Percentiles rank a stretch among this genome's conserved stretches.
Conservation (phyloP, 2,329 filamentous ascomycete genomes). For the Trichoderma endophyticum region DNA sequence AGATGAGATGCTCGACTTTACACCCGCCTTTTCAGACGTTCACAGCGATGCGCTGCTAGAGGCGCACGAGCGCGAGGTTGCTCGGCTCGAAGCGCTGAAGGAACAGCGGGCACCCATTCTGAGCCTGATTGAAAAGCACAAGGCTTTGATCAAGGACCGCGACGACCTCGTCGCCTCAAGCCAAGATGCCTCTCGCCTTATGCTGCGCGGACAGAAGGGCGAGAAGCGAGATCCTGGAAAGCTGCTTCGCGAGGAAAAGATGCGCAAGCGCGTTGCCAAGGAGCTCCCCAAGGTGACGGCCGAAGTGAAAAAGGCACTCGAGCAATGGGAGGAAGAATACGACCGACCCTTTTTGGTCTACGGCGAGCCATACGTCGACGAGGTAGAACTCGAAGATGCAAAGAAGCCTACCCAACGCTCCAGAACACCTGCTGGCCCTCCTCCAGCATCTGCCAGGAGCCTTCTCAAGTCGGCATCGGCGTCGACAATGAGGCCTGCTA, state of each 20-base stretch:
- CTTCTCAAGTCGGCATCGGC: slow-evolving; percentile 3
- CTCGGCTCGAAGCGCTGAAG: slow-evolving; percentile 72
- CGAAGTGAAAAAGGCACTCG: slow-evolving; percentile 78
- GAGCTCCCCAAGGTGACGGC: slow-evolving; percentile 87
- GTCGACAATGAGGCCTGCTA: background rate
- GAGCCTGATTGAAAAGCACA: slow-evolving; percentile 78
- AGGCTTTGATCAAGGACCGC: slow-evolving; percentile 76
- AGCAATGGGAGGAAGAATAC: slow-evolving; percentile 90
- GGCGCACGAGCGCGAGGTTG: slow-evolving; percentile 89
- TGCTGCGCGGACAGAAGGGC: slow-evolving; percentile 87
- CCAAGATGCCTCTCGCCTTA: slow-evolving; percentile 89
- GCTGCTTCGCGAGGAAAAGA: slow-evolving; percentile 92
- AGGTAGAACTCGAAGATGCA: slow-evolving; percentile 63
- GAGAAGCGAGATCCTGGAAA: slow-evolving; percentile 94
- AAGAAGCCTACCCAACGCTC: slow-evolving; percentile 53
- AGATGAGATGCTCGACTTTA: slow-evolving; percentile 98
- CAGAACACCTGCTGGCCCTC: slow-evolving; percentile 69
- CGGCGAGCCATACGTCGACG: slow-evolving; percentile 85
- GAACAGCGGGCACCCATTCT: slow-evolving; percentile 86
- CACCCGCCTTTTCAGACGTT: slow-evolving; percentile 93
- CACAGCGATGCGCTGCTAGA: slow-evolving; percentile 94
- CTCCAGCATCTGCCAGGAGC: slow-evolving; percentile 43
- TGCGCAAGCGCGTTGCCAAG: slow-evolving; percentile 95
- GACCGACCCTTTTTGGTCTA: slow-evolving; percentile 90
- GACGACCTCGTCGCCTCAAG: slow-evolving; percentile 86